Conservation (phyloP, 768 basidiomycete species). For the Macrolepiota dolichaula region DNA sequence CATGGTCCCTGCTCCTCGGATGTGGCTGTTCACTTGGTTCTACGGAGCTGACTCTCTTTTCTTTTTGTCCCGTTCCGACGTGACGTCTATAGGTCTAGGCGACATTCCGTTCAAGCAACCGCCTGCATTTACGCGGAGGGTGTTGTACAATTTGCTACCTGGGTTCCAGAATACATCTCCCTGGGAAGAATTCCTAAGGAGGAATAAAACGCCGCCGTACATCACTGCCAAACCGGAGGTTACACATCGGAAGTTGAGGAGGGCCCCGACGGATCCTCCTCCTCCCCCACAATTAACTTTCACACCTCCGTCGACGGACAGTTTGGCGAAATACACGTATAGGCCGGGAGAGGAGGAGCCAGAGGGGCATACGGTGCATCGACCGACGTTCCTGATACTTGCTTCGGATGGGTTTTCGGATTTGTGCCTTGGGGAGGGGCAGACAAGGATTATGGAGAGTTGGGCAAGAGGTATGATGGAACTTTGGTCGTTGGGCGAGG, state of each 20-base stretch:
- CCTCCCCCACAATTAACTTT: constrained; percentile 10
- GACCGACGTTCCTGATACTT: constrained; percentile 48
- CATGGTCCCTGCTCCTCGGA: not conserved
- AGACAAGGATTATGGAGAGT: constrained; percentile 41
- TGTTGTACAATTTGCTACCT: constrained; percentile 63
- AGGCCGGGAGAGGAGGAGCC: constrained; percentile 4
- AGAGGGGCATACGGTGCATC: constrained; percentile 2
- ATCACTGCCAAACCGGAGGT: constrained; percentile 65
- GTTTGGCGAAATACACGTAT: constrained; percentile 7
- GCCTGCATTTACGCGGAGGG: constrained; percentile 61
- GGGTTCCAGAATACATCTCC: constrained; percentile 57
- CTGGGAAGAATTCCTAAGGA: constrained; percentile 67
- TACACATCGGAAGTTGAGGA: constrained; percentile 45
- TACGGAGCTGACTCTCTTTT: constrained; percentile 12
- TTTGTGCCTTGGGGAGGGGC: constrained; percentile 45
- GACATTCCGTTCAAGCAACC: constrained; percentile 74
- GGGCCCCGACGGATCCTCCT: constrained; percentile 3
- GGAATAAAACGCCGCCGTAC: constrained; percentile 63
- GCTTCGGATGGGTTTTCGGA: constrained; percentile 69
- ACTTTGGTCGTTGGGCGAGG: constrained; percentile 18
- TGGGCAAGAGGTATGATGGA: constrained; percentile 48
- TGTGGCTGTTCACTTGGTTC: constrained; percentile 8
- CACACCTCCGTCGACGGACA: constrained; percentile 7
- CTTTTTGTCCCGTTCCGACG: not conserved
- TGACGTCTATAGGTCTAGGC: constrained; percentile 47